A percentile compares a stretch with the other conserved stretches of the same genome.
phyloP scores from a whole-genome alignment of 352 stramenopile species.

The Thalassiosira pacifica region DNA sequence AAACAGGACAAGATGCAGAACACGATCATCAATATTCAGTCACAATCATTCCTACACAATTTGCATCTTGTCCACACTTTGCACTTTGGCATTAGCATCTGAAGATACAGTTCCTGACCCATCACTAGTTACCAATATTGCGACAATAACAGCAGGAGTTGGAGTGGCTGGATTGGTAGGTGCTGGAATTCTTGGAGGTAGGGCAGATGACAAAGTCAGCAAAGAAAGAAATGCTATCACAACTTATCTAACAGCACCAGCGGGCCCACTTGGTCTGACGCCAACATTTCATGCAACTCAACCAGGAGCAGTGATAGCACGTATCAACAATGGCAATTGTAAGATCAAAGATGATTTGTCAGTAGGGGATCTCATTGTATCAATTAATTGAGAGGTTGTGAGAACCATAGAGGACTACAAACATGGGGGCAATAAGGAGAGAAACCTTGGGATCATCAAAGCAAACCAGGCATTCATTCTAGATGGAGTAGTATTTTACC shows the following conservation, averaged over 20 bases:
- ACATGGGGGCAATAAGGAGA: not conserved
- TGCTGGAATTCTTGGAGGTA: not conserved
- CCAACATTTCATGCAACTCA: not conserved
- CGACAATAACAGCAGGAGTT: not conserved
- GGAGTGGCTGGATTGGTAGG: not conserved
- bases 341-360: not conserved
- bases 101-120: not conserved
- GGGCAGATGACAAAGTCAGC: not conserved
- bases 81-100: not conserved
- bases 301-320: not conserved
- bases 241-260: not conserved
- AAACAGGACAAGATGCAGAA: too few relatives aligned
- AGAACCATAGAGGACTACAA: not conserved
- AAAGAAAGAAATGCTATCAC: too few relatives aligned
- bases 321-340: not conserved
- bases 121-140: not conserved
- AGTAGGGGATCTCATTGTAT: constrained; percentile 8
- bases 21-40: not conserved
- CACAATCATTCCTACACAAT: not conserved
- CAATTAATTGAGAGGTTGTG: not conserved
- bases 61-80: not conserved
- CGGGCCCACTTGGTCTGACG: not conserved
- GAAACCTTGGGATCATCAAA: not conserved
- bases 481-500: not conserved
- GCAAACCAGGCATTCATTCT: not conserved